A percentile compares a stretch with the other conserved stretches of the same genome.
phyloP scores from a whole-genome alignment of 345 rosid genomes.

The Eutrema yunnanense region DNA sequence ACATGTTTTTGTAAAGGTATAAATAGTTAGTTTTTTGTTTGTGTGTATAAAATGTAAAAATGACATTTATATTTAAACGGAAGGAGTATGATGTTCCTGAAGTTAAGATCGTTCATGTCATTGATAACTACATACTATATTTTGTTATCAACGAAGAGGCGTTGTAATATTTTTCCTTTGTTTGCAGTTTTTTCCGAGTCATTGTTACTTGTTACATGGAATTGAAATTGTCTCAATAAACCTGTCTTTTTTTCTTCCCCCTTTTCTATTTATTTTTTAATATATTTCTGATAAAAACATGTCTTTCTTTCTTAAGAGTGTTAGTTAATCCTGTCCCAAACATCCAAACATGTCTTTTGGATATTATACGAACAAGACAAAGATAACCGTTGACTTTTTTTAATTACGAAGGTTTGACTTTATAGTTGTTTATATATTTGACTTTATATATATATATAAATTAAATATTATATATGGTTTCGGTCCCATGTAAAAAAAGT shows the following conservation, averaged over 20 bases:
- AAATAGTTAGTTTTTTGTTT: too few species aligned
- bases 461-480: background rate
- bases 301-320: background rate
- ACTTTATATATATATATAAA: background rate
- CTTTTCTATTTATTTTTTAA: too few species aligned
- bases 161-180: background rate
- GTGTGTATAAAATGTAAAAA: too few species aligned
- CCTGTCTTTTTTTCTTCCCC: background rate
- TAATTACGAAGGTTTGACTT: background rate
- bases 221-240: constrained; percentile 15
- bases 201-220: background rate
- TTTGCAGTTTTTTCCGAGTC: background rate
- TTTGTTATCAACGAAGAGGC: constrained; percentile 1
- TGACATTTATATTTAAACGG: too few species aligned
- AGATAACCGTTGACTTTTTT: background rate
- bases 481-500: background rate
- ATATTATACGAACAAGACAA: background rate
- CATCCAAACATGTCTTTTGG: constrained; percentile 1
- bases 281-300: too few species aligned
- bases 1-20: too few species aligned
- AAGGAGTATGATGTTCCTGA: background rate
- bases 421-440: background rate
- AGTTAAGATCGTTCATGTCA: background rate
- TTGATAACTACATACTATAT: background rate
- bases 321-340: background rate